Conservation (phyloP, 768 basidiomycete genomes). For the Termitomyces sp. region DNA sequence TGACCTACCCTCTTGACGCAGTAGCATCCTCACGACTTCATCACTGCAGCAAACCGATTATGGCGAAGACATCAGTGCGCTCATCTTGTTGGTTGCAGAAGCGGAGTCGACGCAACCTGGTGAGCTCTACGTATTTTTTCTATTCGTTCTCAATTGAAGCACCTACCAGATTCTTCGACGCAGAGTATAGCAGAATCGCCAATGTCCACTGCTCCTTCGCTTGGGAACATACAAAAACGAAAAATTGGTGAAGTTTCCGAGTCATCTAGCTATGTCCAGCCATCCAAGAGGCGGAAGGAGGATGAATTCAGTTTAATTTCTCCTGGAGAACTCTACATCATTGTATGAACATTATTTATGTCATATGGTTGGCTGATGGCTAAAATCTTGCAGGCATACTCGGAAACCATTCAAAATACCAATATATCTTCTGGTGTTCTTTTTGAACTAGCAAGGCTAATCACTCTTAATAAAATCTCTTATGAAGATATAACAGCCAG, state of each 20-base stretch:
- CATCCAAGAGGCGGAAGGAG: constrained; percentile 4
- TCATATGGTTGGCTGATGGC: background rate
- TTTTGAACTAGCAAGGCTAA: constrained; percentile 45
- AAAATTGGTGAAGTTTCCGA: constrained; percentile 16
- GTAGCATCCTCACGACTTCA: background rate
- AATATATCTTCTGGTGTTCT: constrained; percentile 35
- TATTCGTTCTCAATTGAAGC: too few species aligned
- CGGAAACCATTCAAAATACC: constrained; percentile 6
- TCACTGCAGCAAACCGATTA: constrained; percentile 7
- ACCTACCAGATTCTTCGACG: background rate
- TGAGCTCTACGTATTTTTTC: background rate
- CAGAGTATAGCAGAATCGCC: constrained; percentile 11
- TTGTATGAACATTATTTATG: constrained; percentile 10
- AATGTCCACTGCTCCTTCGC: constrained; percentile 16
- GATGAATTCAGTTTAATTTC: background rate
- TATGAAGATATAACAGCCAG: constrained; percentile 23
- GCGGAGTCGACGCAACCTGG: background rate
- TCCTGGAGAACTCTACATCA: constrained; percentile 11
- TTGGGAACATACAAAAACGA: constrained; percentile 21
- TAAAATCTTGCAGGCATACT: constrained; percentile 11
- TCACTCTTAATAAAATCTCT: constrained; percentile 19
- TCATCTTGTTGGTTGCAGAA: background rate
- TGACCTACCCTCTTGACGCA: background rate
- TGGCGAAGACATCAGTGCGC: constrained; percentile 6
- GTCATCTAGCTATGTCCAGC: background rate